Evolutionary conservation across 148 eudicot species (phyloP).

Genomic region (Camellia japonica): DNA sequence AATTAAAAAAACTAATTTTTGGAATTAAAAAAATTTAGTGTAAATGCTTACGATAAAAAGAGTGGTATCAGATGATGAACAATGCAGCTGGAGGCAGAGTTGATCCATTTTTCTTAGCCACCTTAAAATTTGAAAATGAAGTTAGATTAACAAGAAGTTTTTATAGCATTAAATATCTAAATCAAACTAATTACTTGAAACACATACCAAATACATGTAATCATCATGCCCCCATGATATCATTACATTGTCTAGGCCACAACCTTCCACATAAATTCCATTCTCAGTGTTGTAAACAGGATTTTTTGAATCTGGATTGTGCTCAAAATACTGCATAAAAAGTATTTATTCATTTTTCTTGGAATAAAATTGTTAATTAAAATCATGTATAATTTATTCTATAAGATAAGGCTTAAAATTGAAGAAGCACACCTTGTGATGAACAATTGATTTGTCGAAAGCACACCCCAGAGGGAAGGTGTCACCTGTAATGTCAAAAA

Average conservation of each 20-base stretch:
- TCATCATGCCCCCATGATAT: conserved; percentile 44
- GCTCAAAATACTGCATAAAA: conserved; percentile 32
- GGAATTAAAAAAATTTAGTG: neutral
- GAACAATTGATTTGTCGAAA: conserved; percentile 62
- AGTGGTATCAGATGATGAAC: conserved; percentile 47
- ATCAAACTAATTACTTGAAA: neutral
- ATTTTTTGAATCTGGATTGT: conserved; percentile 30
- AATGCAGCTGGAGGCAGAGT: conserved; percentile 46
- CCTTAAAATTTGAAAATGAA: conserved; percentile 14
- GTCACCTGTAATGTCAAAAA: conserved; percentile 21
- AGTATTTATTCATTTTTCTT: neutral
- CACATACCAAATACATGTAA: conserved; percentile 18
- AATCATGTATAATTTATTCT: neutral
- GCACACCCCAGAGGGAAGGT: conserved; percentile 84
- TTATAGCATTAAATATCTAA: neutral
- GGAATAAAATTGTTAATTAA: neutral
- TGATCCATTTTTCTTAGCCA: conserved; percentile 47
- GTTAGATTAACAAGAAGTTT: too few species aligned
- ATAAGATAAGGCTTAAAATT: neutral
- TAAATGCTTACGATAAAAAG: conserved; percentile 37
- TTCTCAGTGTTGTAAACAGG: conserved; percentile 29
- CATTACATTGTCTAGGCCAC: conserved; percentile 37
- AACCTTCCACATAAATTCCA: conserved; percentile 38
- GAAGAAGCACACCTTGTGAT: conserved; percentile 52
- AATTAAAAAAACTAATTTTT: neutral